A percentile compares a stretch with the other conserved stretches of the same genome.
Evolutionary conservation across 2,329 filamentous ascomycete species (phyloP).

Genomic region (Cadophora sp.): DNA sequence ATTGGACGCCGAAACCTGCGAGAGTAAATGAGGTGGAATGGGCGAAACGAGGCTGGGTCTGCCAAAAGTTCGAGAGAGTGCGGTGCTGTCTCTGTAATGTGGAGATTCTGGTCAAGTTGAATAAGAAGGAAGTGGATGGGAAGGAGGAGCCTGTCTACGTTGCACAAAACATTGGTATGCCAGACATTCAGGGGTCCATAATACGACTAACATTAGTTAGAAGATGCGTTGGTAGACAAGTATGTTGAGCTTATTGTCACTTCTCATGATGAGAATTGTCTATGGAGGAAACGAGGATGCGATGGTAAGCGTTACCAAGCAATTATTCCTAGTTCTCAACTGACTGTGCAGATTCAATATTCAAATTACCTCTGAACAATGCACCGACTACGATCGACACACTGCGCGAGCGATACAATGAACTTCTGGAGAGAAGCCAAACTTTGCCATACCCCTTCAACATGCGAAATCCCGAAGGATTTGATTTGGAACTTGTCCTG

Average conservation of each 20-base stretch:
- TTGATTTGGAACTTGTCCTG: constrained; percentile 59
- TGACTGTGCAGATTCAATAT: constrained; percentile 57
- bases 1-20: constrained; percentile 93
- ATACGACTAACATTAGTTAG: constrained; percentile 44
- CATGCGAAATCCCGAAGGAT: constrained; percentile 56
- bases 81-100: constrained; percentile 85
- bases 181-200: not conserved
- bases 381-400: constrained; percentile 62
- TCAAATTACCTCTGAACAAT: constrained; percentile 69
- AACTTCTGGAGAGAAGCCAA: constrained; percentile 59
- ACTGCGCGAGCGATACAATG: constrained; percentile 70
- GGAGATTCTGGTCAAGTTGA: constrained; percentile 82
- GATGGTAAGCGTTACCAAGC: constrained; percentile 66
- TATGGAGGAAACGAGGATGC: constrained; percentile 89
- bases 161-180: constrained; percentile 65
- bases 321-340: constrained; percentile 6
- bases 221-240: constrained; percentile 74
- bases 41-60: constrained; percentile 93
- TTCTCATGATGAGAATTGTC: constrained; percentile 80
- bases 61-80: constrained; percentile 82
- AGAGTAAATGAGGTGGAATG: constrained; percentile 88
- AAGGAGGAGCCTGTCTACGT: constrained; percentile 59
- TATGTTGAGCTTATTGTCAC: constrained; percentile 76
- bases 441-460: constrained; percentile 69
- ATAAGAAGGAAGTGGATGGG: constrained; percentile 63